These are phyloP conservation scores for Trametes villosa DNA, from an alignment of 768 basidiomycete species.

Conservation along the genomic window DNA sequence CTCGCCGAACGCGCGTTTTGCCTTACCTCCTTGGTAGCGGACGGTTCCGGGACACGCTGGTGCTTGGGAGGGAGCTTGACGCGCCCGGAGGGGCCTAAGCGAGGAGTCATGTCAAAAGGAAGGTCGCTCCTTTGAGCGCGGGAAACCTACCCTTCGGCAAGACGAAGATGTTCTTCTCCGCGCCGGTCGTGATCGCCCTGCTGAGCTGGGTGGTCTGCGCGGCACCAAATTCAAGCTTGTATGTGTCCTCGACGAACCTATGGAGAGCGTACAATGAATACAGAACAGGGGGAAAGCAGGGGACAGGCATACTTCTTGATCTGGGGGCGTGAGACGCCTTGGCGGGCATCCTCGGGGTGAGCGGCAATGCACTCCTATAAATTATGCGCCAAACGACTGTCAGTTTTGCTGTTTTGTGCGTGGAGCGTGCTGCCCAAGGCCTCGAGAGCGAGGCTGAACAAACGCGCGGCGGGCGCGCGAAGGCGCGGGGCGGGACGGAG, in stretches of 20 bases:
- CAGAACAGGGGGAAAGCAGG: slow-evolving; percentile 18
- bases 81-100: slow-evolving; percentile 50
- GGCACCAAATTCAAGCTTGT: slow-evolving; percentile 79
- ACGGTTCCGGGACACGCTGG: slow-evolving; percentile 40
- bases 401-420: neutral
- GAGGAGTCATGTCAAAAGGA: slow-evolving; percentile 5
- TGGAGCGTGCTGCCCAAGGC: neutral
- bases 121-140: slow-evolving; percentile 10
- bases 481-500: slow-evolving; percentile 24
- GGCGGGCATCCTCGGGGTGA: slow-evolving; percentile 75
- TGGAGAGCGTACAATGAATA: slow-evolving; percentile 27
- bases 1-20: slow-evolving; percentile 23
- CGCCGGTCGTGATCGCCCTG: slow-evolving; percentile 79
- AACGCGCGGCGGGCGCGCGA: slow-evolving; percentile 24
- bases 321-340: slow-evolving; percentile 85
- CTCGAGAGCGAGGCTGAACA: neutral
- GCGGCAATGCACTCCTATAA: slow-evolving; percentile 80
- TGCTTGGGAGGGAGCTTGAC: slow-evolving; percentile 74
- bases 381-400: slow-evolving; percentile 1
- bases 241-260: slow-evolving; percentile 84
- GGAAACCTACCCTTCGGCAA: slow-evolving; percentile 78
- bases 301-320: slow-evolving; percentile 82
- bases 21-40: slow-evolving; percentile 63
- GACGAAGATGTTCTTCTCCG: slow-evolving; percentile 80
- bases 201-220: slow-evolving; percentile 81